A percentile compares a stretch with the other conserved stretches of the same genome.
Evolutionary conservation across 2,329 filamentous ascomycete species (phyloP).

Genomic region (Cercospora janseana): DNA sequence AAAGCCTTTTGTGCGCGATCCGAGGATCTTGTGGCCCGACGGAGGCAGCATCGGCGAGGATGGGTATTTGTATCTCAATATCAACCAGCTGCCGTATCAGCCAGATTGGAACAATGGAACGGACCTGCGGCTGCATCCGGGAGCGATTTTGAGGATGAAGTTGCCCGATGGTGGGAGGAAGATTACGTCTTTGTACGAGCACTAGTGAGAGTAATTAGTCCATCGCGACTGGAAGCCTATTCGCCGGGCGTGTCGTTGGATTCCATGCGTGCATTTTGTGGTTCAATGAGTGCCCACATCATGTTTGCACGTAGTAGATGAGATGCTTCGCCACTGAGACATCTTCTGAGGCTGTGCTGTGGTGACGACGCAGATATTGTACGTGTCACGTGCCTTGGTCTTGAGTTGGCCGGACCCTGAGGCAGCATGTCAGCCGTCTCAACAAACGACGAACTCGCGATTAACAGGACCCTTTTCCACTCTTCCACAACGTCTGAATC

Average conservation of each 20-base stretch:
- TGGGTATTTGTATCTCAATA: slow-evolving; percentile 51
- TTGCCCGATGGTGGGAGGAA: slow-evolving; percentile 44
- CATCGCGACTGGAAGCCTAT: not conserved
- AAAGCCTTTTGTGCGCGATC: slow-evolving; percentile 43
- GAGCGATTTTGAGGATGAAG: slow-evolving; percentile 47
- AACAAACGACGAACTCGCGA: no score
- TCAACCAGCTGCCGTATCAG: slow-evolving; percentile 52
- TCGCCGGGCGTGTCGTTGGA: not conserved
- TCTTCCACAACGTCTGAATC: not conserved
- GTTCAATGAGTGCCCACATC: not conserved
- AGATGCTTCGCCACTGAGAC: no score
- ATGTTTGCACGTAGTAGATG: no score
- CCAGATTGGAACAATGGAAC: slow-evolving; percentile 49
- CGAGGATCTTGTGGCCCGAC: slow-evolving; percentile 48
- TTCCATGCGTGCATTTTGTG: no score
- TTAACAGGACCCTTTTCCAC: no score
- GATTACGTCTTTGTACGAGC: slow-evolving; percentile 34
- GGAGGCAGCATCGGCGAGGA: slow-evolving; percentile 44
- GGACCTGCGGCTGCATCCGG: slow-evolving; percentile 45
- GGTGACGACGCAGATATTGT: no score
- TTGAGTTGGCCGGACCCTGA: no score
- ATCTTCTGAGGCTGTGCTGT: no score
- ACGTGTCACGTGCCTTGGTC: no score
- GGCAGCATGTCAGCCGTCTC: no score
- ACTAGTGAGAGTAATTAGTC: not conserved